A percentile compares a stretch with the other conserved stretches of the same genome.
Conservation (phyloP, 805 yeast genomes). For the Saccharomycopsis sp. region DNA sequence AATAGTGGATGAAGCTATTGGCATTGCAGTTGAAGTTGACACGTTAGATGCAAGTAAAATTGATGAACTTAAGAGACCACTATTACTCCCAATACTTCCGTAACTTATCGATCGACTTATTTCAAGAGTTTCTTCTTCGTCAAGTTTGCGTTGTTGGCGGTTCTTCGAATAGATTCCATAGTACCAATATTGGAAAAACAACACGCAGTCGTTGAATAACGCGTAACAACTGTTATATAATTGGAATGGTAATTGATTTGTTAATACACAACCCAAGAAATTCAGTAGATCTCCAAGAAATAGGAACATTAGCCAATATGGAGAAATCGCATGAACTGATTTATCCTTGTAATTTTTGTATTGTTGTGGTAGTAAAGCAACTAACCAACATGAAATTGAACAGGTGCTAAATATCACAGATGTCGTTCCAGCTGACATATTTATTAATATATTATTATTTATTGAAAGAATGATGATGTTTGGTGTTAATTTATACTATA, state of each 20-base stretch:
- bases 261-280: conserved; percentile 64
- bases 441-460: too few relatives aligned
- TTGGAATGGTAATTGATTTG: conserved; percentile 79
- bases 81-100: conserved; percentile 9
- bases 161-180: conserved; percentile 38
- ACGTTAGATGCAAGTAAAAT: conserved; percentile 25
- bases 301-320: conserved; percentile 29
- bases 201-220: conserved; percentile 58
- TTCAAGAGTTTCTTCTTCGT: conserved; percentile 8
- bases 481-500: too few relatives aligned
- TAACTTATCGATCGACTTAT: conserved; percentile 4
- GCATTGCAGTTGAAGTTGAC: conserved; percentile 22
- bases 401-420: conserved; percentile 6
- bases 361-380: conserved; percentile 33
- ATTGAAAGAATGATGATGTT: too few relatives aligned
- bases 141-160: conserved; percentile 27
- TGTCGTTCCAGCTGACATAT: conserved; percentile 6
- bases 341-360: conserved; percentile 28
- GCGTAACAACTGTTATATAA: conserved; percentile 66
- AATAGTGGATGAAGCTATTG: conserved; percentile 9
- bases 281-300: conserved; percentile 32
- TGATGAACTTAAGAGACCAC: conserved; percentile 6
- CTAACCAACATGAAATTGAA: conserved; percentile 6
- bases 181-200: conserved; percentile 66
- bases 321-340: conserved; percentile 29